Conservation (phyloP, 2,329 filamentous ascomycete genomes). For the Aspergillus proliferans region DNA sequence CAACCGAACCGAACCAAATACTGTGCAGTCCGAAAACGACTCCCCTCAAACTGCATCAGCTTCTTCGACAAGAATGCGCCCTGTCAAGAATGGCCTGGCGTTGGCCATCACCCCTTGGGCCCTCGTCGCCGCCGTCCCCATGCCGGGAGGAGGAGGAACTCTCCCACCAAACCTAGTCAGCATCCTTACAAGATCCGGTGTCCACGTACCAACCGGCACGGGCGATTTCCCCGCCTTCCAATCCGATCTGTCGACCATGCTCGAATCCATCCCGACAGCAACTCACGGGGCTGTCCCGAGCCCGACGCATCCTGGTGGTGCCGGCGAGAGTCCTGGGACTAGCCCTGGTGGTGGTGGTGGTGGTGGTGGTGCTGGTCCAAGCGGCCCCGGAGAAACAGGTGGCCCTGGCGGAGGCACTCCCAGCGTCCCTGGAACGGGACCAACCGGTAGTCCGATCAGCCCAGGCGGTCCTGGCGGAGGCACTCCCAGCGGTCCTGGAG, state of each 20-base stretch:
- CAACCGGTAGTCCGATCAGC: too few relatives aligned
- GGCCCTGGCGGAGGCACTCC: background rate
- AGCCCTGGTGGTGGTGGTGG: background rate
- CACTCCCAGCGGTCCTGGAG: background rate
- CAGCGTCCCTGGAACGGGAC: too few relatives aligned
- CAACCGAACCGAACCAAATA: background rate
- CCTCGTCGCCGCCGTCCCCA: slow-evolving; percentile 7
- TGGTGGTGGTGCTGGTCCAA: background rate
- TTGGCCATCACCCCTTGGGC: slow-evolving; percentile 13
- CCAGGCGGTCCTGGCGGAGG: background rate
- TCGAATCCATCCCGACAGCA: background rate
- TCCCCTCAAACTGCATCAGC: background rate
- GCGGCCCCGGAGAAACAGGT: too few relatives aligned
- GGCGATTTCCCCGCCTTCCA: background rate
- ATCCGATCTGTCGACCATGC: background rate
- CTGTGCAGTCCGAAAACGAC: background rate
- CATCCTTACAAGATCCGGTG: background rate
- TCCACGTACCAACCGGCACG: background rate
- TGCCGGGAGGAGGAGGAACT: background rate
- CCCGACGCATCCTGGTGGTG: slow-evolving; percentile 3
- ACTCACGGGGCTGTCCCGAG: slow-evolving; percentile 4
- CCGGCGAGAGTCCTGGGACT: background rate
- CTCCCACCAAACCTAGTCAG: background rate
- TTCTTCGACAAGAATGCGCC: slow-evolving; percentile 14
- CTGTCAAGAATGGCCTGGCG: slow-evolving; percentile 9